A percentile compares a stretch with the other conserved stretches of the same genome.
Conservation (phyloP, 345 rosid species). For the Eucalyptus regnans region DNA sequence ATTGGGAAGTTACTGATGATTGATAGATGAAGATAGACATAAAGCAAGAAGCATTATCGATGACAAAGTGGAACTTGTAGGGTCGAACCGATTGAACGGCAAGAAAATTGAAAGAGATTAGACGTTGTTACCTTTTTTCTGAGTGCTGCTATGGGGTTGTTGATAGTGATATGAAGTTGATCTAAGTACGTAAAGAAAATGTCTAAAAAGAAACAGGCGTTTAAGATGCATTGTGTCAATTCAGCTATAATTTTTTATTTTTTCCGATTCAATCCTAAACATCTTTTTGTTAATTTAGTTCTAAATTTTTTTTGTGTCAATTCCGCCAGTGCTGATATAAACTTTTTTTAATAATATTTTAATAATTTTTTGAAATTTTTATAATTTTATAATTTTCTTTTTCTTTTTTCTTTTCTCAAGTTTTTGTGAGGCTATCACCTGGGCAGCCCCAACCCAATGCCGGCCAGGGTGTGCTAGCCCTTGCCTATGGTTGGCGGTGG, state of each 20-base stretch:
- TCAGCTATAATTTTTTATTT: too few relatives aligned
- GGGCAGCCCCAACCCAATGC: too few relatives aligned
- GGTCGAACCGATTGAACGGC: neutral
- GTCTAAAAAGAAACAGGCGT: neutral
- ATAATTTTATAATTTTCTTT: too few relatives aligned
- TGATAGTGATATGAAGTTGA: neutral
- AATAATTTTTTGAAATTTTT: too few relatives aligned
- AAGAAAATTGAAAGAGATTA: neutral
- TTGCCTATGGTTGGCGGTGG: too few relatives aligned
- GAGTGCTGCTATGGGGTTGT: neutral
- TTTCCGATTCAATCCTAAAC: too few relatives aligned
- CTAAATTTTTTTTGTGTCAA: too few relatives aligned
- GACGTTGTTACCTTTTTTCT: neutral
- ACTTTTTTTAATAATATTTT: too few relatives aligned
- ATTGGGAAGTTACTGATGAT: neutral
- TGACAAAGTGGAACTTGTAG: neutral
- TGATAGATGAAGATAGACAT: neutral
- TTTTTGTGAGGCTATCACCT: too few relatives aligned
- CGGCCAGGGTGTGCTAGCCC: too few relatives aligned
- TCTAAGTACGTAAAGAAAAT: neutral
- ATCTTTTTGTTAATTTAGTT: too few relatives aligned
- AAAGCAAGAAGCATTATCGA: neutral
- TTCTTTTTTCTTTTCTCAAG: too few relatives aligned
- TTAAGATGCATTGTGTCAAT: neutral
- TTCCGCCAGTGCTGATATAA: fast-evolving